A percentile compares a stretch with the other conserved stretches of the same genome.
These are phyloP conservation scores for Cercospora brassicicola DNA, from an alignment of 2,329 filamentous ascomycete species.

Conservation along the genomic window DNA sequence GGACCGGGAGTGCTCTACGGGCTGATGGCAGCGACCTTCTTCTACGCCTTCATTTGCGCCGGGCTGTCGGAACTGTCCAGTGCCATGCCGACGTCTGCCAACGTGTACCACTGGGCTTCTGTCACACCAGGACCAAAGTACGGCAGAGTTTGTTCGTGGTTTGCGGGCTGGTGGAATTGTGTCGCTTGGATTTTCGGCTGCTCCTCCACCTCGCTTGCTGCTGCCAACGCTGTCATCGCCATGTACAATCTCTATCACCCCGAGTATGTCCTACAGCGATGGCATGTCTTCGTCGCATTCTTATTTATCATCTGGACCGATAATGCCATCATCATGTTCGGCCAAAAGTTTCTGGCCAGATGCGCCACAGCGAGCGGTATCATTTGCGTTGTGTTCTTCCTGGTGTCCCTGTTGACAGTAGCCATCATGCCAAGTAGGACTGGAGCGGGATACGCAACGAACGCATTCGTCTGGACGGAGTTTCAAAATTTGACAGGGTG, in stretches of 20 bases:
- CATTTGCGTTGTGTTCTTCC: conserved; percentile 51
- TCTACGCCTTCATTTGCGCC: conserved; percentile 54
- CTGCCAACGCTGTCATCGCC: conserved; percentile 48
- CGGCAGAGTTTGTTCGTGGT: conserved; percentile 51
- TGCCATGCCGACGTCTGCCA: conserved; percentile 40
- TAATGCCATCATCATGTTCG: conserved; percentile 53
- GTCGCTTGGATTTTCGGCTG: conserved; percentile 53
- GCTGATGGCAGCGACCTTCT: conserved; percentile 51
- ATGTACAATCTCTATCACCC: conserved; percentile 54
- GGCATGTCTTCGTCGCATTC: conserved; percentile 55
- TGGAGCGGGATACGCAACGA: conserved; percentile 44
- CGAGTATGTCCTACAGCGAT: conserved; percentile 48
- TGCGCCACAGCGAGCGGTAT: conserved; percentile 57
- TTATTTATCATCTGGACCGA: conserved; percentile 51
- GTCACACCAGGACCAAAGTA: conserved; percentile 51
- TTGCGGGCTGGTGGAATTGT: conserved; percentile 54
- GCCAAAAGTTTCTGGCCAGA: conserved; percentile 55
- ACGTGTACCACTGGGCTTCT: conserved; percentile 56
- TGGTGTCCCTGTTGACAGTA: conserved; percentile 58
- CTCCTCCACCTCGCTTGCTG: conserved; percentile 46
- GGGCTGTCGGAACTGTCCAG: conserved; percentile 54
- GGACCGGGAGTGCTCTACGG: conserved; percentile 50
- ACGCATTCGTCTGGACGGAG: conserved; percentile 46
- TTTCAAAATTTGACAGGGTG: conserved; percentile 48
- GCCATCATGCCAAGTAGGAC: conserved; percentile 55